These are phyloP conservation scores for Corymbia citriodora DNA, from an alignment of 441 rosid genomes.

Conservation along the genomic window DNA sequence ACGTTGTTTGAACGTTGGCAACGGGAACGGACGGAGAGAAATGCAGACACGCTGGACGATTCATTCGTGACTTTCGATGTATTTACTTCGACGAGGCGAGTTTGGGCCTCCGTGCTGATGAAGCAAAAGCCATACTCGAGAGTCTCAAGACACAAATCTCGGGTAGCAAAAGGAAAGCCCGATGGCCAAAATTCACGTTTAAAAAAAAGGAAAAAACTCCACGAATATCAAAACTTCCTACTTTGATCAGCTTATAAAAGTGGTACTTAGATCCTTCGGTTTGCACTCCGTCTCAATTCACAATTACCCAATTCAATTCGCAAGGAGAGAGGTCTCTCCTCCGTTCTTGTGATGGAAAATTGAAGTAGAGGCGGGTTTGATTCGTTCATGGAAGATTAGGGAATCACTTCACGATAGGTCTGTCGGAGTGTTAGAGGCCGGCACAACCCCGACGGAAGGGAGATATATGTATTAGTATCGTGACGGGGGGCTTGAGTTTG, in stretches of 20 bases:
- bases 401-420: background rate
- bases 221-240: background rate
- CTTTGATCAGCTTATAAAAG: background rate
- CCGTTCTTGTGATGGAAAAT: background rate
- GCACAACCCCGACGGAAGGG: background rate
- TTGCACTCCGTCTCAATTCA: background rate
- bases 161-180: background rate
- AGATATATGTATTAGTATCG: background rate
- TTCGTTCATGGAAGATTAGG: too few relatives aligned
- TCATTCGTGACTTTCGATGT: background rate
- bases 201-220: background rate
- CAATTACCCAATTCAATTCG: background rate
- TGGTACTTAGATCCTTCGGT: rapidly evolving
- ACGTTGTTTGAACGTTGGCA: background rate
- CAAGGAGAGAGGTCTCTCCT: background rate
- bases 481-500: background rate
- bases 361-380: background rate
- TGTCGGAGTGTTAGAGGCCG: background rate
- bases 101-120: background rate
- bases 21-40: background rate
- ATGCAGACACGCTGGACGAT: background rate
- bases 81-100: background rate
- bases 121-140: background rate
- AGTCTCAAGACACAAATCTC: background rate
- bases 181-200: background rate